Conservation (phyloP, 2,329 filamentous ascomycete species). For the Leptographium radiaticola region DNA sequence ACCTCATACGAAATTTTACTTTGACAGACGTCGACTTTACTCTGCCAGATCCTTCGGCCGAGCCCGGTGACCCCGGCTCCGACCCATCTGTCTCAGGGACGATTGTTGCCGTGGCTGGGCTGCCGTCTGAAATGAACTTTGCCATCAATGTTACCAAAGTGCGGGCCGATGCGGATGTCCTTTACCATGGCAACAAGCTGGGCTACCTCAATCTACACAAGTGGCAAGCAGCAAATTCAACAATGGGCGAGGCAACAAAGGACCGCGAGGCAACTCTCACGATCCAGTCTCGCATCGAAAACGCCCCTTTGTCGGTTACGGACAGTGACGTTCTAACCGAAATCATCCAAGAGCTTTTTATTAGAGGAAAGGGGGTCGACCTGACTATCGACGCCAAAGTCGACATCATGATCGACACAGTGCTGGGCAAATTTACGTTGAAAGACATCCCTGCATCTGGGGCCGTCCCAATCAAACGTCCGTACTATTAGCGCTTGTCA, state of each 20-base stretch:
- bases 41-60: constrained; percentile 67
- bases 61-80: constrained; percentile 58
- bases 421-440: constrained; percentile 67
- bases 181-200: constrained; percentile 64
- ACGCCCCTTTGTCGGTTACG: constrained; percentile 73
- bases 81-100: constrained; percentile 73
- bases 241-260: constrained; percentile 44
- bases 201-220: constrained; percentile 66
- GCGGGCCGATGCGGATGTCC: constrained; percentile 66
- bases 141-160: constrained; percentile 66
- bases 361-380: constrained; percentile 55
- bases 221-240: constrained; percentile 79
- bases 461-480: constrained; percentile 84
- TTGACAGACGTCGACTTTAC: constrained; percentile 75
- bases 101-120: constrained; percentile 61
- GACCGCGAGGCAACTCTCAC: constrained; percentile 50
- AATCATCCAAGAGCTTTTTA: constrained; percentile 68
- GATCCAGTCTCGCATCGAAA: constrained; percentile 62
- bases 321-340: constrained; percentile 67
- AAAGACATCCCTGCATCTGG: constrained; percentile 79
- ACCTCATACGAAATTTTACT: constrained; percentile 77
- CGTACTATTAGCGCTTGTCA: constrained; percentile 35
- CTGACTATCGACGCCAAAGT: constrained; percentile 68
- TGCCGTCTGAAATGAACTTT: constrained; percentile 82
- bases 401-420: constrained; percentile 70